These are phyloP conservation scores for Hibiscus tridactylites DNA, from an alignment of 345 rosid genomes.

Conservation along the genomic window DNA sequence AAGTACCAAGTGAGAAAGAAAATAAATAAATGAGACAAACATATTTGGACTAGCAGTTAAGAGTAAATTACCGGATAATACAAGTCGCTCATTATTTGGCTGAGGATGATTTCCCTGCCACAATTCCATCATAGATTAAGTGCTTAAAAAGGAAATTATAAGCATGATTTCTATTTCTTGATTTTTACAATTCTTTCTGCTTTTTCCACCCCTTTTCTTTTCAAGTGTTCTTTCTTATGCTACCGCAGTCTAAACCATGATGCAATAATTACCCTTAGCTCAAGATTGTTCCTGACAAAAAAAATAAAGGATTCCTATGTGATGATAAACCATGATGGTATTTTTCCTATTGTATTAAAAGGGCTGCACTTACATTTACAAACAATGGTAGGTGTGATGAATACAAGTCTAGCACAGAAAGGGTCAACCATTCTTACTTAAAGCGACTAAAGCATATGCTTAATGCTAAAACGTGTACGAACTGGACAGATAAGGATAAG, in stretches of 20 bases:
- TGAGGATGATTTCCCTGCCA: conserved; percentile 29
- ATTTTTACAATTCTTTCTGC: background rate
- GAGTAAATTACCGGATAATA: conserved; percentile 15
- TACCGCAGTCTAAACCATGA: background rate
- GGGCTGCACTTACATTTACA: background rate
- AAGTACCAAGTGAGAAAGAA: background rate
- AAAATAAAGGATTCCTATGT: background rate
- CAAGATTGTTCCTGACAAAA: background rate
- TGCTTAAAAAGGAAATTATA: background rate
- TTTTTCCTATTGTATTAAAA: background rate
- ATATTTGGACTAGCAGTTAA: background rate
- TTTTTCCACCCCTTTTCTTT: background rate
- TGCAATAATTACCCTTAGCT: background rate
- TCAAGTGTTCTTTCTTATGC: background rate
- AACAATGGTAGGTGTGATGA: background rate
- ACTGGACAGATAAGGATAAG: background rate
- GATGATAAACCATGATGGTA: background rate
- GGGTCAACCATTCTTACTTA: background rate
- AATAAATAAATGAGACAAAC: background rate
- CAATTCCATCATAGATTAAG: conserved; percentile 11
- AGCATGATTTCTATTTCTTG: background rate
- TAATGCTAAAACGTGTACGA: background rate
- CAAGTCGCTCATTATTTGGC: conserved; percentile 16
- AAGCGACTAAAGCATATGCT: background rate
- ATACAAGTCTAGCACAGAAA: background rate